A percentile compares a stretch with the other conserved stretches of the same genome.
These are phyloP conservation scores for Aurifilum marmelostoma DNA, from an alignment of 2,329 filamentous ascomycete genomes.

Conservation along the genomic window DNA sequence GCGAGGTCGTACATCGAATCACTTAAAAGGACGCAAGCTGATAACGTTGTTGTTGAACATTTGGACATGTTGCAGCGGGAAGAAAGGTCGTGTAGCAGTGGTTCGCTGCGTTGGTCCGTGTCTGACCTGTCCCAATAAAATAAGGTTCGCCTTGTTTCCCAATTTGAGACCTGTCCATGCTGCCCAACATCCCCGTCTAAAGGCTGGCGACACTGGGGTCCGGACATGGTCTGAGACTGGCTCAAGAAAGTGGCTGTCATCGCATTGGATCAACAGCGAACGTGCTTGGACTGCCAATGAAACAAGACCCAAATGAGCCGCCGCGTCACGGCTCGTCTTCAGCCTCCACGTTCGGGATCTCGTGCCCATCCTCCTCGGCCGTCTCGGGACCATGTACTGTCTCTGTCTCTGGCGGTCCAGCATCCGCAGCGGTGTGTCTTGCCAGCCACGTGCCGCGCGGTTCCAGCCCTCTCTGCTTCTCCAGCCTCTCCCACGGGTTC, in stretches of 20 bases:
- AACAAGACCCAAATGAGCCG: not conserved
- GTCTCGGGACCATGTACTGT: not conserved
- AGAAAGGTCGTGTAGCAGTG: not conserved
- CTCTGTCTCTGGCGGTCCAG: not conserved
- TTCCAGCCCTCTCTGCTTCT: slow-evolving; percentile 49
- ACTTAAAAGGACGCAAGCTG: not conserved
- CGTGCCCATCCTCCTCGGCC: not conserved
- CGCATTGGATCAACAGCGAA: not conserved
- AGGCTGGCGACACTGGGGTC: not conserved
- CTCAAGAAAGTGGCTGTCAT: not conserved
- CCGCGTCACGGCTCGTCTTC: not conserved
- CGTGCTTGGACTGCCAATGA: not conserved
- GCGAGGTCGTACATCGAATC: slow-evolving; percentile 2
- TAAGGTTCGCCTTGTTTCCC: not conserved
- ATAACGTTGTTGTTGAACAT: not conserved
- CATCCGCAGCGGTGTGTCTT: slow-evolving; percentile 28
- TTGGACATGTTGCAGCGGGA: not conserved
- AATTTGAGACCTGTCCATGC: not conserved
- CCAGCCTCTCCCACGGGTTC: slow-evolving; percentile 71
- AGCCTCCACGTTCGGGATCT: not conserved
- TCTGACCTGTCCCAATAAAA: not conserved
- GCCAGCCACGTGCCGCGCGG: slow-evolving; percentile 51
- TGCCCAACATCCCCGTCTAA: not conserved
- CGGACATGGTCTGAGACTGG: not conserved
- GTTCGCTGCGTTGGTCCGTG: not conserved